A percentile compares a stretch with the other conserved stretches of the same genome.
These are phyloP conservation scores for Piedraia hortae DNA, from an alignment of 2,329 filamentous ascomycete genomes.

Conservation along the genomic window DNA sequence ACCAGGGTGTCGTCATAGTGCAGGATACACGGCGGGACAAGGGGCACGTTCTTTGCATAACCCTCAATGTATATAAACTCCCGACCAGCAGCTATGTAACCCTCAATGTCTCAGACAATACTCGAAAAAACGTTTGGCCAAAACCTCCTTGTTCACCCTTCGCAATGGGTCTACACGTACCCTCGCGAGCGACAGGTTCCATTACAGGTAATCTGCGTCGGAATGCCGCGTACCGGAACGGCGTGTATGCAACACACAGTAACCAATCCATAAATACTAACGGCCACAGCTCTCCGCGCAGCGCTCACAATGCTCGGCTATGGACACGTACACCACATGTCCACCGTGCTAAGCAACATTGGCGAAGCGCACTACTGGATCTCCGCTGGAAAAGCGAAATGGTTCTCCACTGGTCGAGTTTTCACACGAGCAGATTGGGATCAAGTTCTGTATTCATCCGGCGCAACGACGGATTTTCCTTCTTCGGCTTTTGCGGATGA, in stretches of 20 bases:
- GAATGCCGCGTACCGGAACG: conserved; percentile 7
- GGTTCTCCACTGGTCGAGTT: neutral
- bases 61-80: no score
- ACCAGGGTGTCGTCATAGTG: no score
- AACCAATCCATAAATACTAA: no score
- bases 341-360: neutral
- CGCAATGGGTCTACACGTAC: no score
- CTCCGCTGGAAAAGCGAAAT: neutral
- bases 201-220: conserved; percentile 6
- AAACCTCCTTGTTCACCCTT: no score
- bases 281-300: conserved; percentile 1
- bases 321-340: neutral
- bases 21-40: no score
- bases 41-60: no score
- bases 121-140: no score
- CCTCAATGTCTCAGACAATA: no score
- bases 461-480: conserved; percentile 12
- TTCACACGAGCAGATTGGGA: conserved; percentile 4
- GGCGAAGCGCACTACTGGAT: neutral
- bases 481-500: conserved; percentile 13
- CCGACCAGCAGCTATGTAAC: no score
- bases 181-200: no score
- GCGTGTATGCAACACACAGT: conserved; percentile 4
- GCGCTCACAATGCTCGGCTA: conserved; percentile 1
- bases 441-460: no score